These are phyloP conservation scores for Nepenthes gracilis DNA, from an alignment of 148 eudicot genomes.

Conservation along the genomic window DNA sequence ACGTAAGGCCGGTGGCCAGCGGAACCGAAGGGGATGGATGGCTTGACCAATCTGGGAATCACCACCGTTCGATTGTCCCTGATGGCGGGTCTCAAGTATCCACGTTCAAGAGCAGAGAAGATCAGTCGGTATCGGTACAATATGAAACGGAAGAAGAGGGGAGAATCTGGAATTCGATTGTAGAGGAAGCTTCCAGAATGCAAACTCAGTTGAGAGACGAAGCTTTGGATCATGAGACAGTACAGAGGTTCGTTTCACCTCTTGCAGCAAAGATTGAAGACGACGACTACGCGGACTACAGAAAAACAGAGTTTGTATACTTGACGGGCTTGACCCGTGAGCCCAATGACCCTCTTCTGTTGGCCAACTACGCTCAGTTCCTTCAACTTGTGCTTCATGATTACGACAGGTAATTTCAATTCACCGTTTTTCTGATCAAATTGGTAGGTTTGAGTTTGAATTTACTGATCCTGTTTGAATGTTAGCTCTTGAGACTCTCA, in stretches of 20 bases:
- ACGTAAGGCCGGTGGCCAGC: constrained; percentile 27
- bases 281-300: constrained; percentile 24
- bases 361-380: constrained; percentile 85
- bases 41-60: constrained; percentile 13
- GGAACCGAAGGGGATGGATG: constrained; percentile 68
- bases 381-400: constrained; percentile 71
- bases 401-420: constrained; percentile 47
- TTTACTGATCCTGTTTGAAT: too few species aligned
- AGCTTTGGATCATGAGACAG: constrained; percentile 41
- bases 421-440: too few species aligned
- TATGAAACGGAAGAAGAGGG: constrained; percentile 19
- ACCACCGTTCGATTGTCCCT: constrained; percentile 21
- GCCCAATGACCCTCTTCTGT: constrained; percentile 59
- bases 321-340: constrained; percentile 40
- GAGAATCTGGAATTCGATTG: constrained; percentile 41
- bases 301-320: constrained; percentile 48
- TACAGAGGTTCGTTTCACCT: constrained; percentile 57
- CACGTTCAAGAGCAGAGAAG: constrained; percentile 16
- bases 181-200: constrained; percentile 61
- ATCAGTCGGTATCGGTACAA: not conserved
- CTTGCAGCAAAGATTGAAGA: constrained; percentile 39
- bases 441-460: too few species aligned
- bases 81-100: constrained; percentile 6
- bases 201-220: constrained; percentile 28
- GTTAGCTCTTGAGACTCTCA: too few species aligned